Base-by-base conservation (phyloP, 768 basidiomycete genomes). In the Lentinula lateritia region DNA sequence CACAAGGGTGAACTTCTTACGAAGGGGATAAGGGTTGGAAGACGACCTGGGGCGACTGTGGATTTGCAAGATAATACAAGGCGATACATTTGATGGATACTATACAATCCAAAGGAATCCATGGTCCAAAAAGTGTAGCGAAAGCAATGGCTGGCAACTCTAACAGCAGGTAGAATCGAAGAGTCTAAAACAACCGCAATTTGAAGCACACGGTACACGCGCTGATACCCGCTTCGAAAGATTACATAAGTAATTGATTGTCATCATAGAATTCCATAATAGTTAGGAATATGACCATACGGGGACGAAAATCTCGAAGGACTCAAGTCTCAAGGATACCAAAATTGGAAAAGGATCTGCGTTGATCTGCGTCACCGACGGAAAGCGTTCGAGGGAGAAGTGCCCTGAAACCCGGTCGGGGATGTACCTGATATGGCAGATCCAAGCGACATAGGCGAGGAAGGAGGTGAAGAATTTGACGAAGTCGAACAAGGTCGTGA, bases 241-340 rank as follows among this genome's bases (percentile, higher is more conserved):
- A 48, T 23, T 23, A 28, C 28, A 23, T 23, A 23, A 23, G 28
- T 28, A 3, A 28, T 28, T 28, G 28, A 28, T 28, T 28, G 28
- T 28, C 28, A 28, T 28, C 28, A 28, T 28, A 28, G 46, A 23
- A 23, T 45, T 53, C 52, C 52, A 36, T 54, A 54, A 39, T 54
- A 3, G 28, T 28, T 28, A 28, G 53, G 36, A 36, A 36, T 32
- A 28, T 54, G 53, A 54, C 53, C 53, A 38, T 54, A 54, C 35
- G 53, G 53, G 38, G 53, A 54, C 39, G 53, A 54, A 54, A 39
- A 54, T 54, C 50, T 52, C 53, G 46, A 23, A 48, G 46, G 53
- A 54, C 50, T 15, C 35, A 39, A 16, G 28, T 28, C 28, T 28
- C 28, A 28, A 20, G 18, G 16, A 9, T 38, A 39, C 38, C 38